Evolutionary conservation across 176 grass and related monocot species (phyloP), one percentile per base, ranked within the genome.

Genomic region (Oryza brachyantha): DNA sequence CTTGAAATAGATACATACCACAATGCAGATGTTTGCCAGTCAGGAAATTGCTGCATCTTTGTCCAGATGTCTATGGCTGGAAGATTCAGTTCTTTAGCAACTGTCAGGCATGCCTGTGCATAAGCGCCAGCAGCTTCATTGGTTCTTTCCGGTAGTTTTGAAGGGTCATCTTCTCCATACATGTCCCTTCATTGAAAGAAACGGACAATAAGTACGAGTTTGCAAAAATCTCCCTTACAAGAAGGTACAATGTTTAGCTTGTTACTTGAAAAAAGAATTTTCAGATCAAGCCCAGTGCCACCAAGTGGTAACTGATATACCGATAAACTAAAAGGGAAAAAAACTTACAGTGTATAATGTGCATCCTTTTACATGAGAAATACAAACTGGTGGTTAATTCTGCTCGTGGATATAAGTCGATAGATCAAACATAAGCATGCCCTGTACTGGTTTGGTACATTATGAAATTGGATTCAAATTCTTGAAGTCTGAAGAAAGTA

Each of bases 21-120:
- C 75, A 98, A 84, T 41, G 84, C 76, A 78, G 83, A 76, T 54
- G 88, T 92, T 73, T 92, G 82, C 96, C 96, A 99, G 41, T 85
- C 54, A 63, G 88, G 85, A 71, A 83, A 84, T 35, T 87, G 37
- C 70, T 93, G 96, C 74, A 95, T 94, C 50, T 84, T 89, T 37
- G 90, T 91, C 89, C 92, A 99, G 61, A 90, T 88, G 84, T 99
- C 96, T 74, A 95, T 93, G 54, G 91, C 73, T 16, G 92, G 92
- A 76, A 67, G 57, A 21, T 52, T 67, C 58, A 85, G 64, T 76
- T 99, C 88, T 80, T 91, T 88, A 48, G 86, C 96, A 79, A 99
- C 85, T 72, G 73, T 26, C 38, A 91, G 57, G 81, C 90, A 99
- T 50, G 85, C 92, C 13, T 93, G 91, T 55, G 92, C 96, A 73